A percentile compares a stretch with the other conserved stretches of the same genome.
Conservation (phyloP, 352 stramenopile species). For the Hyphochytrium catenoides region DNA sequence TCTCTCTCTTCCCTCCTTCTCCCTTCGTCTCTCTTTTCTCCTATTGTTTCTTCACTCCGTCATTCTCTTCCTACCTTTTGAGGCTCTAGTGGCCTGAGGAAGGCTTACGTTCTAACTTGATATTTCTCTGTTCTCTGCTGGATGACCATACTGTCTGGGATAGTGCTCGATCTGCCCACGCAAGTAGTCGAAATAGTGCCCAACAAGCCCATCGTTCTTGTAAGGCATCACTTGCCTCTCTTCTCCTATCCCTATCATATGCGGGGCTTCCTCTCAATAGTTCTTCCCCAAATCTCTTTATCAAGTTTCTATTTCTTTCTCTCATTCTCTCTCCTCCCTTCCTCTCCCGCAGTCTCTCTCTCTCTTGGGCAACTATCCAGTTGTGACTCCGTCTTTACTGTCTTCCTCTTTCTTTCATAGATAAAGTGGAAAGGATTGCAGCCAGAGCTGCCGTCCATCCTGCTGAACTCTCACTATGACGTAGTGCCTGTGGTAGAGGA, state of each 20-base stretch:
- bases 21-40: too few species aligned
- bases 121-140: too few species aligned
- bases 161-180: constrained; percentile 20
- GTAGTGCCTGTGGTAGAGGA: constrained; percentile 70
- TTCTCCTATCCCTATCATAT: too few species aligned
- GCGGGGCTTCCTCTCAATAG: too few species aligned
- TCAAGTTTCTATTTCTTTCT: too few species aligned
- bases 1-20: too few species aligned
- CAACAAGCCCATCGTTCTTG: constrained; percentile 71
- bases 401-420: constrained; percentile 7
- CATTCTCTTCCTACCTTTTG: not conserved
- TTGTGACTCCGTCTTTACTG: not conserved
- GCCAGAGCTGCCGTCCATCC: constrained; percentile 43
- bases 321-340: too few species aligned
- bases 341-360: too few species aligned
- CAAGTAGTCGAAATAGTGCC: constrained; percentile 23
- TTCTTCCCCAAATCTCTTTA: too few species aligned
- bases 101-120: too few species aligned
- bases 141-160: too few species aligned
- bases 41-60: constrained; percentile 1
- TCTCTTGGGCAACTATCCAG: constrained; percentile 1
- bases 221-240: constrained; percentile 6
- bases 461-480: constrained; percentile 91
- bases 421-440: constrained; percentile 57
- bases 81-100: too few species aligned